Evolutionary conservation across 23 red algal species (phyloP), one percentile per base, ranked within the genome.

Genomic region (Rhodosorus marinus): DNA sequence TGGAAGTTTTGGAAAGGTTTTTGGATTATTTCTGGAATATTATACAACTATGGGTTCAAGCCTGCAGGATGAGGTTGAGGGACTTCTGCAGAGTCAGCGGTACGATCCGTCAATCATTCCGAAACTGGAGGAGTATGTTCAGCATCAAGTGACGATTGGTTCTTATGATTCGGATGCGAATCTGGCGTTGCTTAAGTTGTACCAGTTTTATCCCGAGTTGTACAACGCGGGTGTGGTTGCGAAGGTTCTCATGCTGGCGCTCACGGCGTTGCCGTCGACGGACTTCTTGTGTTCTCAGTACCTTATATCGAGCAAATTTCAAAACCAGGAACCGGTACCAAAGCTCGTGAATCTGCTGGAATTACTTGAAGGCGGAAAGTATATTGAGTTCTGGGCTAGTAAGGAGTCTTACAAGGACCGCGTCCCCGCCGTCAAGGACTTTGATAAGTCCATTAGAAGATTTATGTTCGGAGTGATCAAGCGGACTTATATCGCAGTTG

Each of bases 191-290:
- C 74, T 88, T 33, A 88, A 88, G 50, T 57, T 88, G 26, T 88
- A 88, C 40, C 81, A 88, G 27, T 88, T 88, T 64, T 77, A 88
- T 55, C 81, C 81, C 2, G 70, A 54, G 4, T 61, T 58, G 29
- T 71, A 63, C 50, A 63, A 66, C 38, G 21, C 66, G 1, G n/a
- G 31, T 35, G 62, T 60, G 9, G 70, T 79, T 2, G 33, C 62
- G 9, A 76, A 88, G 41, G 73, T 88, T 27, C 65, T 88, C 33
- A 65, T 77, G 62, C 77, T 78, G 55, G 81, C 81, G 2, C 59
- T 88, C 14, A 70, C 66, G 47, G 64, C 70, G 5, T 56, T 88
- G 4, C 81, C 81, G 24, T 29, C 62, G 38, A 59, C 58, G 22
- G 81, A 88, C 46, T 88, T 88, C 58, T 41, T 76, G 41, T 52